These are phyloP conservation scores for Phytophthora fragariaefolia DNA, from an alignment of 352 stramenopile species.

Conservation along the genomic window DNA sequence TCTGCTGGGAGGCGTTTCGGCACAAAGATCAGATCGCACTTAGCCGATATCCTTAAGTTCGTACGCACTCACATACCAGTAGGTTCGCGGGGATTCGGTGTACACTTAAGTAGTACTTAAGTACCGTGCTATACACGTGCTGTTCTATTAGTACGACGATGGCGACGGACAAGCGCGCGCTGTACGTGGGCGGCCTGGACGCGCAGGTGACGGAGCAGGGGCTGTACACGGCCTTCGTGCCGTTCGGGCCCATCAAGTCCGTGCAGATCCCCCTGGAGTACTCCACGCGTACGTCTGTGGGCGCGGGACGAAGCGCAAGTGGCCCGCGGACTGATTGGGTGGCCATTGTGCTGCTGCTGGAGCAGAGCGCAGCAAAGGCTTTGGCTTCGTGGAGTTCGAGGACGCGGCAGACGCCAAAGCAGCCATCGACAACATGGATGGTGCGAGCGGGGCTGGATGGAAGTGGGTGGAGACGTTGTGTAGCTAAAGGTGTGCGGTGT, in stretches of 20 bases:
- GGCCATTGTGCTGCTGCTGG: neutral
- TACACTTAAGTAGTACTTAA: too few species aligned
- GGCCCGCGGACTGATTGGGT: neutral
- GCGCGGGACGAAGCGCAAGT: neutral
- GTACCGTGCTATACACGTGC: too few species aligned
- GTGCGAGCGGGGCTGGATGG: conserved; percentile 26
- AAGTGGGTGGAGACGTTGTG: neutral
- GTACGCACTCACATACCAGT: neutral
- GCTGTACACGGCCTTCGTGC: conserved; percentile 87
- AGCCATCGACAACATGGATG: conserved; percentile 97
- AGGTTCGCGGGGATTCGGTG: too few species aligned
- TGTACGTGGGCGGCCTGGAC: conserved; percentile 93
- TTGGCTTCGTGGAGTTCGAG: conserved; percentile 95
- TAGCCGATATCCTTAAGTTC: conserved; percentile 16
- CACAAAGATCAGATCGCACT: conserved; percentile 36
- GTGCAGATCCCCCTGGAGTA: conserved; percentile 84
- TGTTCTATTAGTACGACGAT: too few species aligned
- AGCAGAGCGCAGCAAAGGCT: conserved; percentile 87
- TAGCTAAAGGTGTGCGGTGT: conserved; percentile 7
- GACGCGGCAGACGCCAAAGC: conserved; percentile 88
- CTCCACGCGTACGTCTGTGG: conserved; percentile 59
- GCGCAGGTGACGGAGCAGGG: conserved; percentile 88
- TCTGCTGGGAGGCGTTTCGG: conserved; percentile 25
- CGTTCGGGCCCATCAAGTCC: conserved; percentile 82
- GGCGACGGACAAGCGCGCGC: conserved; percentile 61